These are phyloP conservation scores for Trapa incisa DNA, from an alignment of 345 rosid species.

Conservation along the genomic window DNA sequence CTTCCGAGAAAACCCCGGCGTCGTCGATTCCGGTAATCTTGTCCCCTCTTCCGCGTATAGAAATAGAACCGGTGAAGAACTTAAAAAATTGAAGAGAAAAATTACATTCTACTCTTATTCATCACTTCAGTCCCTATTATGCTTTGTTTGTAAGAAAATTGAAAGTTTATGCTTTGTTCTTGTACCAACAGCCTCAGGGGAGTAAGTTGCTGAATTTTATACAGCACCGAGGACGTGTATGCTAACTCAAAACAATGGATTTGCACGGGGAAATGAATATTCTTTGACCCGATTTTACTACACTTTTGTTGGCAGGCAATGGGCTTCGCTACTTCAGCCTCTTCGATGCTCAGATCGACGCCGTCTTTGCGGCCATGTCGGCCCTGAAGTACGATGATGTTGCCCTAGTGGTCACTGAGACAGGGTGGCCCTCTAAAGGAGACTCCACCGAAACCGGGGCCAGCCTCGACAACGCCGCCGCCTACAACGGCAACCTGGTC, in stretches of 20 bases:
- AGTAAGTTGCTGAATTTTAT: no score
- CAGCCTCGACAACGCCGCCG: slow-evolving; percentile 49
- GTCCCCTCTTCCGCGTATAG: neutral
- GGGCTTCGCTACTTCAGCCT: slow-evolving; percentile 71
- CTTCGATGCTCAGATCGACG: slow-evolving; percentile 94
- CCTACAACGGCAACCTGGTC: slow-evolving; percentile 85
- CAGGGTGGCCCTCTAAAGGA: slow-evolving; percentile 95
- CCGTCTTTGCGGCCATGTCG: slow-evolving; percentile 82
- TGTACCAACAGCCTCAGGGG: no score
- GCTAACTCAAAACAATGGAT: no score
- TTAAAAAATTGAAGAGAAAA: no score
- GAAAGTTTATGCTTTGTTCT: no score
- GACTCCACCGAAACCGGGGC: slow-evolving; percentile 77
- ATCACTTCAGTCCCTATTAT: no score
- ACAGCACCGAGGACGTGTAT: no score
- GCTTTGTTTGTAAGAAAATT: no score
- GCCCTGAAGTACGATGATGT: slow-evolving; percentile 70
- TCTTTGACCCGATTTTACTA: neutral
- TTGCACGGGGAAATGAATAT: neutral
- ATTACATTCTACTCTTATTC: no score
- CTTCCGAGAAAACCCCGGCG: slow-evolving; percentile 83
- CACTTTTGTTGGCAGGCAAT: slow-evolving; percentile 18
- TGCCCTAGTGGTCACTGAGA: slow-evolving; percentile 61
- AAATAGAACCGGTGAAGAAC: no score
- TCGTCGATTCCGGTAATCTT: slow-evolving; percentile 42